Evolutionary conservation across 148 eudicot species (phyloP), one percentile per base, ranked within the genome.

Genomic region (Beta vulgaris): DNA sequence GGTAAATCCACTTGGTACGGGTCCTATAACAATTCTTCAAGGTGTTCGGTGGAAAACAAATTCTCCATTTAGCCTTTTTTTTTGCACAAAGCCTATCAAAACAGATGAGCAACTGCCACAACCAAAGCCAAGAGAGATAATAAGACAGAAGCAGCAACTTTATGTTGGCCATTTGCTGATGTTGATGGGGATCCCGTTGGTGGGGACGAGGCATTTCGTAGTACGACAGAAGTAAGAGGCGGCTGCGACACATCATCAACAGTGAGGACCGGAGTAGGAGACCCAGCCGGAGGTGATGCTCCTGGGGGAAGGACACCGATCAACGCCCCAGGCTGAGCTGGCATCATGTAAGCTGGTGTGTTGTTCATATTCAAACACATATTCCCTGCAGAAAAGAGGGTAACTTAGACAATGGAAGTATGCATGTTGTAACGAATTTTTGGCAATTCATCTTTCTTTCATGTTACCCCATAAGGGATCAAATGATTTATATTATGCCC

Each of bases 211-310:
- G 78, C 4, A 66, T 49, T 35, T 31, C 42, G 44, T 16, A n/a
- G 60, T 1, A 48, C 18, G 19, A 79, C 74, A 43, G 43, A 73
- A 26, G 78, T 83, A 1, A 85, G 82, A 70, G 99, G 93, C 40
- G 96, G 82, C 69, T 92, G 92, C 2, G 71, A 63, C 68, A 95
- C 93, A 31, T 90, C 88, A 6, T 77, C 37, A 0, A 73, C 86
- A 0, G 83, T 67, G 44, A 95, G 88, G 68, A 87, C 60, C 1
- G 91, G 92, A 49, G 77, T 73, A 14, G 99, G 99, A 73, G 97
- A 84, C 28, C 76, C 76, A 19, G 96, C 91, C 0, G 0, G 0
- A 19, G n/a, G n/a, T n/a, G n/a, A n/a, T n/a, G n/a, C n/a, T n/a
- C n/a, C 58, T 4, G 85, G 73, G 29, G 6, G 29, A 60, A 86